Conservation (phyloP, 345 rosid species). For the Arabidopsis suecica region DNA sequence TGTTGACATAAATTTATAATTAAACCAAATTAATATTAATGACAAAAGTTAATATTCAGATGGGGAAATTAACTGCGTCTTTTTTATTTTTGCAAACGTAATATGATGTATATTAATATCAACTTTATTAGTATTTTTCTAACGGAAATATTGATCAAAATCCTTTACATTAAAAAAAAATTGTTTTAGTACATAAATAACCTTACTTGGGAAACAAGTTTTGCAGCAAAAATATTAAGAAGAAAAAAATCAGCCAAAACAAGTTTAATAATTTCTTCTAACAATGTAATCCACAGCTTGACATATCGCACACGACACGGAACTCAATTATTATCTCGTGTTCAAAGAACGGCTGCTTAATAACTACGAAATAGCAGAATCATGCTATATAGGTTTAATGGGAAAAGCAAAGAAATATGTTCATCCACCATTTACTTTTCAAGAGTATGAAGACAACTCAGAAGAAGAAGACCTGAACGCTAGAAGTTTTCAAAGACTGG, state of each 20-base stretch:
- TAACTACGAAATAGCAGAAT: background rate
- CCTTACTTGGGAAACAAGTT: background rate
- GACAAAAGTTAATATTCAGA: too few relatives aligned
- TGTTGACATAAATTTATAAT: too few relatives aligned
- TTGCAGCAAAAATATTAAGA: background rate
- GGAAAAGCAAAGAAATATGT: conserved; percentile 17
- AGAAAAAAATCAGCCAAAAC: background rate
- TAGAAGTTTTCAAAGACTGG: conserved; percentile 64
- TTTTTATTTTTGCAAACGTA: too few relatives aligned
- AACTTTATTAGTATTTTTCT: too few relatives aligned
- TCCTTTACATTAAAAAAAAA: too few relatives aligned
- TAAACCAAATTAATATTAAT: background rate
- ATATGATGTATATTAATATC: too few relatives aligned
- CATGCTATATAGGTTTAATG: background rate
- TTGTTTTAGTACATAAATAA: too few relatives aligned
- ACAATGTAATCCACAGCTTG: background rate
- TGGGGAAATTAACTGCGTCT: too few relatives aligned
- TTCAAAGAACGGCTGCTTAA: background rate
- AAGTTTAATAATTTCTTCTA: background rate
- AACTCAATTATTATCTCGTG: background rate
- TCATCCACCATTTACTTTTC: conserved; percentile 32
- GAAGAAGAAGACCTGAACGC: conserved; percentile 58
- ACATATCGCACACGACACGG: background rate
- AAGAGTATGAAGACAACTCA: conserved; percentile 27
- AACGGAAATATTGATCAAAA: too few relatives aligned